phyloP scores from a whole-genome alignment of 192 early-diverging fungal species.

The Coemansia umbellata region DNA sequence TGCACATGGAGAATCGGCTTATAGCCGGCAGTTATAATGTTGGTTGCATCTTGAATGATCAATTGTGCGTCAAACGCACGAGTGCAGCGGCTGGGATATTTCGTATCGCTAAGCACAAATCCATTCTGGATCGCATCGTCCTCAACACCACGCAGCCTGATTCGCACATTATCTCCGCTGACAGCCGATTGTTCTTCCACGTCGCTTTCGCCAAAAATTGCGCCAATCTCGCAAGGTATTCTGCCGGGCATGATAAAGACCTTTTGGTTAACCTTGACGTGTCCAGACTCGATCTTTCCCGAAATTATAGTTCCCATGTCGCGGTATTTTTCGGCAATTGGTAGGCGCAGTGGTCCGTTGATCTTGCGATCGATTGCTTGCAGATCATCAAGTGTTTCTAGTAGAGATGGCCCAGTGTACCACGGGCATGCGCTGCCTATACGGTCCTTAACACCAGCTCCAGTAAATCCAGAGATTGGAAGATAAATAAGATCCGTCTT shows the following conservation, averaged over 20 bases:
- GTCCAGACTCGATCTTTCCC: conserved; percentile 96
- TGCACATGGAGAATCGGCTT: conserved; percentile 91
- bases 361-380: conserved; percentile 82
- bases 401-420: conserved; percentile 84
- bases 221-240: conserved; percentile 67
- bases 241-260: conserved; percentile 93
- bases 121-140: conserved; percentile 88
- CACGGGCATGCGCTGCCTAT: conserved; percentile 62
- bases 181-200: conserved; percentile 67
- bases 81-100: conserved; percentile 74
- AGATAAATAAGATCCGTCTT: conserved; percentile 82
- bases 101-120: conserved; percentile 79
- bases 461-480: conserved; percentile 95
- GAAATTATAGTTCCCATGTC: conserved; percentile 96
- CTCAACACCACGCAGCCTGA: conserved; percentile 86
- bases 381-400: conserved; percentile 82
- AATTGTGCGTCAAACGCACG: conserved; percentile 83
- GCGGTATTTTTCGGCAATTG: conserved; percentile 94
- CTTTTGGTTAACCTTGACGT: conserved; percentile 79
- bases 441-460: conserved; percentile 92
- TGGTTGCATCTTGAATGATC: conserved; percentile 88
- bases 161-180: conserved; percentile 92
- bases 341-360: conserved; percentile 87
- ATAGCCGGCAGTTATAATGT: conserved; percentile 96
- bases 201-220: conserved; percentile 82